Conservation (phyloP, 176 grass and related monocot species). For the Triticum turgidum region DNA sequence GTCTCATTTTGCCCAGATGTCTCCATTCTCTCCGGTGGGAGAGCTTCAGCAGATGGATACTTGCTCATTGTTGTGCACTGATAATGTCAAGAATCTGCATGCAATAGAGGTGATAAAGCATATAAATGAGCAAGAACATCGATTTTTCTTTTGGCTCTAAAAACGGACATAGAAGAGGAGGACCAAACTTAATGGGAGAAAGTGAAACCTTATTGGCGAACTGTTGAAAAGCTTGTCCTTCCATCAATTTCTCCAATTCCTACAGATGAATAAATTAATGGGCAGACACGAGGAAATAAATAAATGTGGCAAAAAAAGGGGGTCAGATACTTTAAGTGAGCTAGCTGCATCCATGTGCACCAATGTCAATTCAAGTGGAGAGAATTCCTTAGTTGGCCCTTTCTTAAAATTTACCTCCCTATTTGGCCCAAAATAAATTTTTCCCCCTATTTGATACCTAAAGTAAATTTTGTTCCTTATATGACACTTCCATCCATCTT, state of each 20-base stretch:
- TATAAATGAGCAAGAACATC: background rate
- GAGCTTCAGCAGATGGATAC: background rate
- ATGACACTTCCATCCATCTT: too few species aligned
- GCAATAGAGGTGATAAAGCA: slow-evolving; percentile 1
- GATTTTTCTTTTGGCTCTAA: background rate
- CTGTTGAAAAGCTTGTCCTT: slow-evolving; percentile 51
- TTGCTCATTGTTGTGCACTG: slow-evolving; percentile 45
- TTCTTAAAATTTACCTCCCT: too few species aligned
- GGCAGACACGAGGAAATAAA: slow-evolving; percentile 1
- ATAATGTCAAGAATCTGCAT: slow-evolving; percentile 85
- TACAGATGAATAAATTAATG: slow-evolving; percentile 20
- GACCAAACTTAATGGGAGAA: background rate
- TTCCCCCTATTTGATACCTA: too few species aligned
- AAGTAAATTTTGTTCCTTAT: too few species aligned
- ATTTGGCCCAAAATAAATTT: too few species aligned
- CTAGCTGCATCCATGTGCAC: background rate
- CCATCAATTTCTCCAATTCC: slow-evolving; percentile 73
- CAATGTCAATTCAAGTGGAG: background rate
- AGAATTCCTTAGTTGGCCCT: too few species aligned
- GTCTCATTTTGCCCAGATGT: slow-evolving; percentile 14
- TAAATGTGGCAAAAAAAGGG: background rate
- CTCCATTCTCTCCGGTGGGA: slow-evolving; percentile 8
- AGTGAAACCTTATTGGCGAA: slow-evolving; percentile 62
- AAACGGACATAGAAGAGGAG: background rate
- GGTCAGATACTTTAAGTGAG: background rate